Percentiles rank a stretch among this genome's conserved stretches.
Conservation (phyloP, 2,329 filamentous ascomycete species). For the Paecilomyces niveus region DNA sequence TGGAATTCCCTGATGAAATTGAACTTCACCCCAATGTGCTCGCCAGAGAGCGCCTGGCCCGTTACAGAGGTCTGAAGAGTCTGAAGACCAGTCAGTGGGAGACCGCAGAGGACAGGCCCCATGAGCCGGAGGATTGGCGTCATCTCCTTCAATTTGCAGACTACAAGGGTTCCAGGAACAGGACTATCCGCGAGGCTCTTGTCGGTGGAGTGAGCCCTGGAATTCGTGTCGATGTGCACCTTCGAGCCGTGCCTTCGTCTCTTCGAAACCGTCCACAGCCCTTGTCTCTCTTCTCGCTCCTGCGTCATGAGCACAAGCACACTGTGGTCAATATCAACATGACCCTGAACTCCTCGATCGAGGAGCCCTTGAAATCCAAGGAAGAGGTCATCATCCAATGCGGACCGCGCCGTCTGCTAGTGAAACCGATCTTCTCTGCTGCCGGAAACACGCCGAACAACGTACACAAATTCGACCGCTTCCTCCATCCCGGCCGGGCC, state of each 20-base stretch:
- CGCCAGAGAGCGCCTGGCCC: conserved; percentile 74
- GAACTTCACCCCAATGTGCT: conserved; percentile 83
- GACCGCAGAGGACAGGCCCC: conserved; percentile 73
- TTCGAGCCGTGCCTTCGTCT: conserved; percentile 53
- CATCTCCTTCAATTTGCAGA: conserved; percentile 81
- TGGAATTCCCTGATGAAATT: conserved; percentile 95
- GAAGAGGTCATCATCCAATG: conserved; percentile 87
- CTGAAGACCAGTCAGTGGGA: conserved; percentile 84
- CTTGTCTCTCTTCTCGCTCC: conserved; percentile 72
- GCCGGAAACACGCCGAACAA: conserved; percentile 89
- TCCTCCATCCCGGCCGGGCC: conserved; percentile 80
- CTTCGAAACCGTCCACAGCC: conserved; percentile 51
- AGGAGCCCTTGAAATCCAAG: conserved; percentile 78
- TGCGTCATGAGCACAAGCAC: conserved; percentile 92
- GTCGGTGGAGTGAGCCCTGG: conserved; percentile 82
- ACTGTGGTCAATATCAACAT: conserved; percentile 86
- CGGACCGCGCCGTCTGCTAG: conserved; percentile 74
- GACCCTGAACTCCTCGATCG: conserved; percentile 69
- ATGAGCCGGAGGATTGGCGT: conserved; percentile 86
- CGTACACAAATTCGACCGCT: conserved; percentile 94
- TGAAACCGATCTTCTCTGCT: conserved; percentile 87
- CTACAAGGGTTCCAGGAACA: conserved; percentile 75
- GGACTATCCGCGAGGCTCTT: conserved; percentile 71
- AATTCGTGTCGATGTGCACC: conserved; percentile 71
- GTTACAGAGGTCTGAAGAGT: conserved; percentile 89